Percentiles rank a stretch among this genome's conserved stretches.
Conservation (phyloP, 2,329 filamentous ascomycete genomes). For the Ophiobolus disseminans region DNA sequence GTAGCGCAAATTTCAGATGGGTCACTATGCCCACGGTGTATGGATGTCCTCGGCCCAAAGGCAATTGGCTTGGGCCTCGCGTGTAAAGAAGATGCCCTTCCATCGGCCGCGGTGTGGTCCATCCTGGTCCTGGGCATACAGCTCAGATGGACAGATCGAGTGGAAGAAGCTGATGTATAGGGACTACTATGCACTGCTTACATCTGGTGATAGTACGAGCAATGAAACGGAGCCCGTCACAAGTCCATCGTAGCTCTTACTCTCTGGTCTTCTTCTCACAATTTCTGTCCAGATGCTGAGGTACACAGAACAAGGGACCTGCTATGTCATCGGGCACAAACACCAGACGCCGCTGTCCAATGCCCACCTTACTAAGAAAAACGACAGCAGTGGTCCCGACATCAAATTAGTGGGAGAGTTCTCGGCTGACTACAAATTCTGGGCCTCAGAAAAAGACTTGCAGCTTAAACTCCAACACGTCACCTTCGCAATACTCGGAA, state of each 20-base stretch:
- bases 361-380: no score
- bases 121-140: constrained; percentile 3
- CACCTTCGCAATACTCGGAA: neutral
- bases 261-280: neutral
- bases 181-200: neutral
- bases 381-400: neutral
- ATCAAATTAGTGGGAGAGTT: neutral
- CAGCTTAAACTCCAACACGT: neutral
- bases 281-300: neutral
- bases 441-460: neutral
- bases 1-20: neutral
- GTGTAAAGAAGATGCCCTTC: neutral
- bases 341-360: no score
- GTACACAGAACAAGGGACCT: neutral
- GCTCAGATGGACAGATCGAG: neutral
- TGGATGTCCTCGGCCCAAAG: neutral
- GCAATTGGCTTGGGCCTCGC: neutral
- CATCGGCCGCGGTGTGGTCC: constrained; percentile 1
- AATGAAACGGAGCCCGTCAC: neutral
- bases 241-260: neutral
- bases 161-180: neutral
- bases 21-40: neutral
- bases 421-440: constrained; percentile 2
- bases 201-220: neutral
- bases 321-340: neutral